A percentile compares a stretch with the other conserved stretches of the same genome.
phyloP scores from a whole-genome alignment of 2,329 filamentous ascomycete species.

The Exophiala dermatitidis region DNA sequence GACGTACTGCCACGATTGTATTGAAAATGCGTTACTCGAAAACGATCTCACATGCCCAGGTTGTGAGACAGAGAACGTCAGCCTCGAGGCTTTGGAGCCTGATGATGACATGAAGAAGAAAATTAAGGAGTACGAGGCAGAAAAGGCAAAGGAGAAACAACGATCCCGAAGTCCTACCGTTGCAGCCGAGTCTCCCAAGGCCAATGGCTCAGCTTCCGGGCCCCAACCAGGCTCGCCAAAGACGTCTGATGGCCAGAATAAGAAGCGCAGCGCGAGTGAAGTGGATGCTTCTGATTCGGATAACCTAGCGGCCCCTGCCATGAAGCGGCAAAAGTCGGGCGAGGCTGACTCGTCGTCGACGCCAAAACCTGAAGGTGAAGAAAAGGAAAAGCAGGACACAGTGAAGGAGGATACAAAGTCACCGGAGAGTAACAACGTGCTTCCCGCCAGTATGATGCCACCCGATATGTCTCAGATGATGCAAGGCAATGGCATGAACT shows the following conservation, averaged over 20 bases:
- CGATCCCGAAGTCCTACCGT: slow-evolving; percentile 28
- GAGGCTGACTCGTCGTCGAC: slow-evolving; percentile 32
- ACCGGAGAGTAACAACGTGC: slow-evolving; percentile 16
- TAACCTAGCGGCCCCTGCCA: slow-evolving; percentile 32
- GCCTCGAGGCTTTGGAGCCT: slow-evolving; percentile 81
- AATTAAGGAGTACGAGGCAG: slow-evolving; percentile 65
- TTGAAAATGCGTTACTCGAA: slow-evolving; percentile 96
- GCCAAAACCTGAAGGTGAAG: slow-evolving; percentile 30
- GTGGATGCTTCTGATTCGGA: slow-evolving; percentile 52
- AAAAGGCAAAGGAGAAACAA: slow-evolving; percentile 42
- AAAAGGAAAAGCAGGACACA: not conserved
- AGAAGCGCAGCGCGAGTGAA: slow-evolving; percentile 75
- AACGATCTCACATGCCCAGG: slow-evolving; percentile 94
- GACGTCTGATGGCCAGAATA: slow-evolving; percentile 40
- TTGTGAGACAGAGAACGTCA: slow-evolving; percentile 81
- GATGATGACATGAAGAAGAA: slow-evolving; percentile 73
- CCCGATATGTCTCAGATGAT: slow-evolving; percentile 27
- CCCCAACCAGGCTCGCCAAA: slow-evolving; percentile 20
- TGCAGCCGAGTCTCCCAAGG: slow-evolving; percentile 19
- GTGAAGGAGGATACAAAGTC: slow-evolving; percentile 5
- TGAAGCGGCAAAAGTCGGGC: slow-evolving; percentile 42
- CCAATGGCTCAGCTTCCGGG: slow-evolving; percentile 5
- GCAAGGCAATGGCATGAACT: slow-evolving; percentile 22
- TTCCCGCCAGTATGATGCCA: slow-evolving; percentile 31
- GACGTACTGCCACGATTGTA: slow-evolving; percentile 99